phyloP scores from a whole-genome alignment of 441 rosid genomes.

The Euphorbia celastroides region DNA sequence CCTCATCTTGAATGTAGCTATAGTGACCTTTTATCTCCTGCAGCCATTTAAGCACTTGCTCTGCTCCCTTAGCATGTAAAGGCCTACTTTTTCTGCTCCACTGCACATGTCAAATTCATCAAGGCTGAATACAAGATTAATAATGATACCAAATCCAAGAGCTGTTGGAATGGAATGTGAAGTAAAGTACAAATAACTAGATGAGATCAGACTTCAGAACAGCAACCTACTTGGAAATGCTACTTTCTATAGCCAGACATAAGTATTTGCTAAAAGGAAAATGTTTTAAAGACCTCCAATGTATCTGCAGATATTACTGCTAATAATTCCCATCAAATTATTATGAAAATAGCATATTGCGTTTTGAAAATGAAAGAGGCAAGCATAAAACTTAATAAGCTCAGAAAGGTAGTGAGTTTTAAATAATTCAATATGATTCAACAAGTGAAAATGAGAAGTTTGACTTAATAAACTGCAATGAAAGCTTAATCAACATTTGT shows the following conservation, averaged over 20 bases:
- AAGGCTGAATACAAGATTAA: not conserved
- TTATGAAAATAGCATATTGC: not conserved
- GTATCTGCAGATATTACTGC: not conserved
- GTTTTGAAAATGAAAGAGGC: not conserved
- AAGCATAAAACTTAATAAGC: not conserved
- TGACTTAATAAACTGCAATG: not conserved
- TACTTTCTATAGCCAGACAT: constrained; percentile 2
- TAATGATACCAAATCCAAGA: not conserved
- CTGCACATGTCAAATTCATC: constrained; percentile 32
- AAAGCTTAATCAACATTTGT: not conserved
- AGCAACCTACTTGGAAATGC: not conserved
- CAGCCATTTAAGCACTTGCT: constrained; percentile 79
- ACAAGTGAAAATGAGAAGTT: not conserved
- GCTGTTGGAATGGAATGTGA: not conserved
- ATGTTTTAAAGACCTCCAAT: not conserved
- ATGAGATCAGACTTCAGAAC: constrained; percentile 1
- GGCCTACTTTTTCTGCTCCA: constrained; percentile 84
- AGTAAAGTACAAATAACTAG: not conserved
- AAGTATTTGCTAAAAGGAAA: not conserved
- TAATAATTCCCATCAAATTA: not conserved
- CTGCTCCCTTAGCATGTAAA: constrained; percentile 78
- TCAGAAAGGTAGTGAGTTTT: not conserved
- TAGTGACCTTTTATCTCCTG: constrained; percentile 45
- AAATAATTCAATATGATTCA: not conserved
- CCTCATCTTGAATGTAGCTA: constrained; percentile 48